Conservation (phyloP, 2,329 filamentous ascomycete genomes). For the Colletotrichum phormii region DNA sequence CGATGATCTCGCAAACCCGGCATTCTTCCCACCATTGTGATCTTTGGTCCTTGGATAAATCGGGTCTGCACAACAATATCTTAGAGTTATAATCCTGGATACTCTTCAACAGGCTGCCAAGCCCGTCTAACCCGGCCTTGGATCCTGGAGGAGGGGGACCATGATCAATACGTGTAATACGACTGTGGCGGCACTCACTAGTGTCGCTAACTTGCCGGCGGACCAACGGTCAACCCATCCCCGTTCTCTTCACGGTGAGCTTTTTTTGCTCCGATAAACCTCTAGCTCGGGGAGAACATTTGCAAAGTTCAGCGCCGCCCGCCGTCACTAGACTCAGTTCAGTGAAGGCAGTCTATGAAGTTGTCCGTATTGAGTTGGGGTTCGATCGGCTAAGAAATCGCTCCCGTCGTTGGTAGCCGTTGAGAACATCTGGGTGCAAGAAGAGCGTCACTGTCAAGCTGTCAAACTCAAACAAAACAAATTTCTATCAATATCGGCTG, state of each 20-base stretch:
- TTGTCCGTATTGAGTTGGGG: not conserved
- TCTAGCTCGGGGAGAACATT: not conserved
- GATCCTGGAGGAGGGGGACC: not conserved
- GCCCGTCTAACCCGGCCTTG: constrained; percentile 1
- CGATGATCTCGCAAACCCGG: constrained; percentile 20
- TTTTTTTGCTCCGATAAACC: not conserved
- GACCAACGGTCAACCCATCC: constrained; percentile 12
- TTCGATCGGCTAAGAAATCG: not conserved
- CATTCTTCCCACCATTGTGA: not conserved
- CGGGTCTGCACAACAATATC: not conserved
- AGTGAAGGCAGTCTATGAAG: not conserved
- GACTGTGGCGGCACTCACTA: constrained; percentile 25
- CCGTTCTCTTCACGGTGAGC: not conserved
- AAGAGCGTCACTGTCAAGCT: not conserved
- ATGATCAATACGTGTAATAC: not conserved
- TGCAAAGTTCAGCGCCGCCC: not conserved
- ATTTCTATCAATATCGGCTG: not conserved
- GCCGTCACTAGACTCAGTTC: not conserved
- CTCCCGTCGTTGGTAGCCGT: not conserved
- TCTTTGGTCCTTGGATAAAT: not conserved
- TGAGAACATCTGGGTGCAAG: not conserved
- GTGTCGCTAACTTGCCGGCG: not conserved
- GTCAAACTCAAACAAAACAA: not conserved
- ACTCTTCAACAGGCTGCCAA: not conserved
- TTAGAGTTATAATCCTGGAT: not conserved